Percentiles rank a stretch among this genome's conserved stretches.
These are phyloP conservation scores for Talaromyces ruber DNA, from an alignment of 495 filamentous ascomycete genomes.

Conservation along the genomic window DNA sequence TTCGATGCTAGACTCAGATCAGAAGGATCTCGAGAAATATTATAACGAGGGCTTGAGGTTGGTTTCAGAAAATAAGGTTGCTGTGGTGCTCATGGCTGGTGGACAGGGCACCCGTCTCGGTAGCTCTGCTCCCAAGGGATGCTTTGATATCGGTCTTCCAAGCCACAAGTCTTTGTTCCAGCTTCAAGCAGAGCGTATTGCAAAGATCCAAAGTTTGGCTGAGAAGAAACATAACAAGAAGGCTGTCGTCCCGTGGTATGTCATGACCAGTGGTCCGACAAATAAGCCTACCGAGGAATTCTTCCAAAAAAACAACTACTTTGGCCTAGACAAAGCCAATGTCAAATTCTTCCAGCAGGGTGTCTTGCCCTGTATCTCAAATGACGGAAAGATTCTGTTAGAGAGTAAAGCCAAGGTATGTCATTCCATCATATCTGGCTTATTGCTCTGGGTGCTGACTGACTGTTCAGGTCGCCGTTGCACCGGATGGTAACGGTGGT, in stretches of 20 bases:
- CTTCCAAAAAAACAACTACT: conserved; percentile 83
- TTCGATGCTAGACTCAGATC: conserved; percentile 83
- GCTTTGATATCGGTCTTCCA: conserved; percentile 89
- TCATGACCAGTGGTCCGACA: conserved; percentile 99
- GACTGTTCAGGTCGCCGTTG: conserved; percentile 63
- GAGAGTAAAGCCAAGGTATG: conserved; percentile 77
- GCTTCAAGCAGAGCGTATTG: conserved; percentile 90
- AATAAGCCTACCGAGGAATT: conserved; percentile 84
- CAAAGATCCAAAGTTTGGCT: conserved; percentile 78
- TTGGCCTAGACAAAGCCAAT: conserved; percentile 78
- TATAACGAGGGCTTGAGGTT: conserved; percentile 75
- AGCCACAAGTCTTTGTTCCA: conserved; percentile 94
- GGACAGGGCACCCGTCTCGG: conserved; percentile 93
- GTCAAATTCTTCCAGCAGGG: conserved; percentile 95
- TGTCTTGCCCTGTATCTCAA: conserved; percentile 91
- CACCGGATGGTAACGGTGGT: conserved; percentile 97
- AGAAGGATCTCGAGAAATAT: conserved; percentile 74
- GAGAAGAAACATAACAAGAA: conserved; percentile 57
- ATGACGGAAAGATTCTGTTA: conserved; percentile 94
- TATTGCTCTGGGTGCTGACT: conserved; percentile 8
- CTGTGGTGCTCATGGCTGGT: conserved; percentile 93
- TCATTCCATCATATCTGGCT: neutral
- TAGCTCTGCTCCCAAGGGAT: conserved; percentile 92
- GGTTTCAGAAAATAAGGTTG: conserved; percentile 84
- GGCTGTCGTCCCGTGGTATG: conserved; percentile 90